Evolutionary conservation across 2,329 filamentous ascomycete species (phyloP), one percentile per base, ranked within the genome.

Genomic region (Colletotrichum tabaci): DNA sequence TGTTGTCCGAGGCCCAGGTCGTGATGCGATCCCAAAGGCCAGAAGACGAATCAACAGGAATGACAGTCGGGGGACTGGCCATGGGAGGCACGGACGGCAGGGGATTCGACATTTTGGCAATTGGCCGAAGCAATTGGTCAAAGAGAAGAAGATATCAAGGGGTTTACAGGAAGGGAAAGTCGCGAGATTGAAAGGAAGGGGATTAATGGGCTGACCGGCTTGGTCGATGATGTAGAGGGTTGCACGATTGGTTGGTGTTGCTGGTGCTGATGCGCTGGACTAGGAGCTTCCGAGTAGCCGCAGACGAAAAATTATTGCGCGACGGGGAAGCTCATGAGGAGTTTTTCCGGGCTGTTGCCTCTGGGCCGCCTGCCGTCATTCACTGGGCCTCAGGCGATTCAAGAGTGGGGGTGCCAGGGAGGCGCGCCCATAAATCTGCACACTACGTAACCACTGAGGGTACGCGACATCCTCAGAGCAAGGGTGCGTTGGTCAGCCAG

Each of bases 1-100:
- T 98, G 86, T 99, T 95, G 82, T 98, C 96, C 2, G 95, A 94
- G 16, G 93, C 95, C 96, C 96, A 99, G 79, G 87, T 92, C 75
- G 95, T 93, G 84, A 98, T 87, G 78, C 95, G 92, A 82, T 98
- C 94, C 95, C 95, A 98, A 67, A 96, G 85, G 57, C 93, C 92
- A 71, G 92, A 89, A 73, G 92, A 88, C 75, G 85, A 81, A 68
- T 88, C 84, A 76, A 90, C 81, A 52, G 85, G 84, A 64, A 90
- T 79, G 69, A 84, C 82, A 72, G 83, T 76, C 46, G 80, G 81
- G 72, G 83, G 81, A 72, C 80, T 81, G 74, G 82, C 80, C 71
- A 71, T 58, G 66, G 84, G 82, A 77, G 87, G 85, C 79, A 85
- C 84, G 75, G 87, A 84, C 60, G 85, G 84, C 74, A 83, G 83